Percentiles rank a stretch among this genome's conserved stretches.
These are phyloP conservation scores for Alternaria sp. DNA, from an alignment of 2,329 filamentous ascomycete genomes.

Conservation along the genomic window DNA sequence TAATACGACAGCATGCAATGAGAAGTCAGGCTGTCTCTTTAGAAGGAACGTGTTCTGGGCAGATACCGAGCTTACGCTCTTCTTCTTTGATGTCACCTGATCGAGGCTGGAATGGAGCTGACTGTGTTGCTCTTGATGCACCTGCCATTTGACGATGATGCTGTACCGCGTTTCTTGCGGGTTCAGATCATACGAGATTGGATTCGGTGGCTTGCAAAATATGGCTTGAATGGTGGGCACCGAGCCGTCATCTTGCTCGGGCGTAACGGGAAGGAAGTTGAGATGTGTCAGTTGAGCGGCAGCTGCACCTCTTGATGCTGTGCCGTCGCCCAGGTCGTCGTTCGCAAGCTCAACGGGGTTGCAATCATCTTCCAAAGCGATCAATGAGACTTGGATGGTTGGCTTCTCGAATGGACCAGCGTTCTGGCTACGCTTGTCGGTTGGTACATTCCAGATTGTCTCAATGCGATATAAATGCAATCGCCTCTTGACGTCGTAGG, in stretches of 20 bases:
- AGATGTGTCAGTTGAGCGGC: slow-evolving; percentile 68
- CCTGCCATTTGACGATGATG: slow-evolving; percentile 82
- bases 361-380: slow-evolving; percentile 41
- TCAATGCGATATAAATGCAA: slow-evolving; percentile 75
- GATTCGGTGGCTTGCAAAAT: slow-evolving; percentile 65
- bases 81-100: slow-evolving; percentile 71
- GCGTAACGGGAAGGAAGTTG: slow-evolving; percentile 71
- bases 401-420: slow-evolving; percentile 49
- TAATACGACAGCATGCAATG: slow-evolving; percentile 73
- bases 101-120: slow-evolving; percentile 77
- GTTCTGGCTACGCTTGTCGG: slow-evolving; percentile 62
- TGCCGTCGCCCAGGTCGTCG: slow-evolving; percentile 29
- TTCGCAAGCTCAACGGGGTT: slow-evolving; percentile 34
- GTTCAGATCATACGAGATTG: slow-evolving; percentile 52
- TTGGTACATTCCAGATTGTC: slow-evolving; percentile 73
- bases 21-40: slow-evolving; percentile 69
- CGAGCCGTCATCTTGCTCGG: slow-evolving; percentile 65
- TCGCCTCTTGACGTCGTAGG: slow-evolving; percentile 73
- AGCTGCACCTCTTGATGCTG: slow-evolving; percentile 32
- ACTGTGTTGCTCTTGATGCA: slow-evolving; percentile 68
- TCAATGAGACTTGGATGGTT: slow-evolving; percentile 34
- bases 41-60: slow-evolving; percentile 46
- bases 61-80: slow-evolving; percentile 53
- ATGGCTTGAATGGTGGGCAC: slow-evolving; percentile 73
- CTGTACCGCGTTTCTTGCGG: slow-evolving; percentile 72